Evolutionary conservation across 257 asterid genomes (phyloP).

Genomic region (Forsythia viridissima): DNA sequence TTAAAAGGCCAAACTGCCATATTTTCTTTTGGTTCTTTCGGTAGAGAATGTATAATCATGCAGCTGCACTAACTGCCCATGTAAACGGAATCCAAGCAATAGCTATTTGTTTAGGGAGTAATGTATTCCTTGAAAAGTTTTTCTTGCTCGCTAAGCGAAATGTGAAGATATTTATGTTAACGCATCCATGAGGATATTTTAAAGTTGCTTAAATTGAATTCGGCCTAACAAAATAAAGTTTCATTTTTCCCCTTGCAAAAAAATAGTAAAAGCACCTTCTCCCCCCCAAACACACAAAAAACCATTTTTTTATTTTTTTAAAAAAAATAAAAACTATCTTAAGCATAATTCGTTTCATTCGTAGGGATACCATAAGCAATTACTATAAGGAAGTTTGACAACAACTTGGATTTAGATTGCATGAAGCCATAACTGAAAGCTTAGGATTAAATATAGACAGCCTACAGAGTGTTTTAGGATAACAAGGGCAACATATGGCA

Average conservation of each 20-base stretch:
- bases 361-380: conserved; percentile 57
- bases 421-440: conserved; percentile 75
- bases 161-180: neutral
- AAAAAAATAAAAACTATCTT: too few relatives aligned
- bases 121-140: neutral
- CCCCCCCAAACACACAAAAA: too few relatives aligned
- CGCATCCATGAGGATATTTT: too few relatives aligned
- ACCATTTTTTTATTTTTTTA: too few relatives aligned
- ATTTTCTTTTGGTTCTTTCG: neutral
- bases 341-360: neutral
- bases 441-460: conserved; percentile 60
- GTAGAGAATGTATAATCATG: conserved; percentile 20
- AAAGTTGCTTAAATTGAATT: too few relatives aligned
- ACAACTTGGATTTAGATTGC: conserved; percentile 56
- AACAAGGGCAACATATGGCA: conserved; percentile 62
- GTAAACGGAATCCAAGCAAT: conserved; percentile 11
- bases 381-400: conserved; percentile 56
- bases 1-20: neutral
- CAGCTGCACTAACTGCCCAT: conserved; percentile 58
- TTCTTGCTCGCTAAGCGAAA: neutral
- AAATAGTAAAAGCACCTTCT: too few relatives aligned
- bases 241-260: too few relatives aligned
- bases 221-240: too few relatives aligned
- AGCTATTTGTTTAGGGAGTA: neutral
- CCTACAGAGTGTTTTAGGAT: conserved; percentile 46